A percentile compares a stretch with the other conserved stretches of the same genome.
Conservation (phyloP, 257 asterid genomes). For the Avicennia marina region DNA sequence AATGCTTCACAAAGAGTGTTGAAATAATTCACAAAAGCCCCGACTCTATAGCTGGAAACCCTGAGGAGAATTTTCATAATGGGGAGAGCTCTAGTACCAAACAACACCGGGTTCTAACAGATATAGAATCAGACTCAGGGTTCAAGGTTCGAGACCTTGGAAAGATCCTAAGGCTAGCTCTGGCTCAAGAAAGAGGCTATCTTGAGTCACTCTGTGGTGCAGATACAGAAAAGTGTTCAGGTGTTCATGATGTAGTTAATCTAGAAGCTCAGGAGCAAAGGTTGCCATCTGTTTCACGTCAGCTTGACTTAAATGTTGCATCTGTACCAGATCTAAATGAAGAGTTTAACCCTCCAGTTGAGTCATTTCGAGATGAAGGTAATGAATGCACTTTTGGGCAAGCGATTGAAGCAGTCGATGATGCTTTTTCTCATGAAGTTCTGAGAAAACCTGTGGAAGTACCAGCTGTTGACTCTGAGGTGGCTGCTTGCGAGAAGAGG, state of each 20-base stretch:
- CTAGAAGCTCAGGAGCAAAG: slow-evolving; percentile 45
- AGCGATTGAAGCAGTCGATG: slow-evolving; percentile 53
- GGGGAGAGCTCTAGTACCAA: slow-evolving; percentile 60
- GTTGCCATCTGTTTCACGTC: slow-evolving; percentile 56
- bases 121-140: slow-evolving; percentile 75
- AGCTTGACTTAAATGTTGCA: slow-evolving; percentile 80
- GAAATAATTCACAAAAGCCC: slow-evolving; percentile 56
- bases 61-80: slow-evolving; percentile 36
- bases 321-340: slow-evolving; percentile 91
- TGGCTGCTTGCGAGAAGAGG: slow-evolving; percentile 51
- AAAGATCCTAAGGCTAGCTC: slow-evolving; percentile 66
- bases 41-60: slow-evolving; percentile 26
- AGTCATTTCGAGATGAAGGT: slow-evolving; percentile 67
- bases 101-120: slow-evolving; percentile 28
- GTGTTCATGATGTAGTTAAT: slow-evolving; percentile 35
- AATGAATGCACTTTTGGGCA: slow-evolving; percentile 48
- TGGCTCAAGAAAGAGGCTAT: slow-evolving; percentile 72
- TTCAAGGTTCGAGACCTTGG: slow-evolving; percentile 97
- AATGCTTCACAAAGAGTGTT: slow-evolving; percentile 75
- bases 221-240: slow-evolving; percentile 39
- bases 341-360: slow-evolving; percentile 67
- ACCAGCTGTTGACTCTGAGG: slow-evolving; percentile 57
- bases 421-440: slow-evolving; percentile 56
- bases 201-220: slow-evolving; percentile 48
- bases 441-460: slow-evolving; percentile 49